Base-by-base conservation (phyloP, 768 basidiomycete species). In the Favolaschia claudopus region DNA sequence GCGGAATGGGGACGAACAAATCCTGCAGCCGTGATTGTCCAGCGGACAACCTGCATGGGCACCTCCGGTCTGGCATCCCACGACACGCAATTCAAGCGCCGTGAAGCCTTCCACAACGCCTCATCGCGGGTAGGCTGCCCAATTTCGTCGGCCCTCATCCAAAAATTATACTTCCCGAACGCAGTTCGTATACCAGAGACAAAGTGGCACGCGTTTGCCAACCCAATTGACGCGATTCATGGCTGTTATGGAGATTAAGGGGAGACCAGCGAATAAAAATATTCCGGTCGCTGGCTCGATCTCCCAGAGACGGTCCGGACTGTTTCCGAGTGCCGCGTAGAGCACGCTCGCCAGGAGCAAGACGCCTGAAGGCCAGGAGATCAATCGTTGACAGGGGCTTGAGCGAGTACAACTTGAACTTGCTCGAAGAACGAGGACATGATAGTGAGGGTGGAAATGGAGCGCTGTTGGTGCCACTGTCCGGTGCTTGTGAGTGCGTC, bases 301-400 rank as follows among this genome's bases (percentile, higher is more conserved):
- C 14, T 68, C 60, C 71, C 71, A 72, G 27, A 72, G 48, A 38
- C 55, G 55, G 38, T 70, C 67, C 4, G 63, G 55, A 13, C 65
- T 59, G 10, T 64, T 63, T 15, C 68, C 71, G 13, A 72, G 65
- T 7, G 71, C 68, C 12, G 69, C 69, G 33, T 70, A 72, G 20
- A 72, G 61, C 39, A 72, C 58, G 33, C 58, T 70, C 19, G 72
- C 72, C 4, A 73, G 69, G 29, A 73, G 67, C 27, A 72, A 67
- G 19, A 70, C 38, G 31, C 70, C 70, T 24, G 70, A 50, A 1
- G 71, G 70, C 70, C 71, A 72, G 14, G 70, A 66, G 25, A 69
- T 54, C 13, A 73, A 49, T 73, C 72, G 47, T 72, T 73, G 5
- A 70, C 68, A 4, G 71, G 71, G 34, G 69, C 70, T 58, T 72